Conservation (phyloP, 1,139 yeast genomes). For the Candida mesenterica region DNA sequence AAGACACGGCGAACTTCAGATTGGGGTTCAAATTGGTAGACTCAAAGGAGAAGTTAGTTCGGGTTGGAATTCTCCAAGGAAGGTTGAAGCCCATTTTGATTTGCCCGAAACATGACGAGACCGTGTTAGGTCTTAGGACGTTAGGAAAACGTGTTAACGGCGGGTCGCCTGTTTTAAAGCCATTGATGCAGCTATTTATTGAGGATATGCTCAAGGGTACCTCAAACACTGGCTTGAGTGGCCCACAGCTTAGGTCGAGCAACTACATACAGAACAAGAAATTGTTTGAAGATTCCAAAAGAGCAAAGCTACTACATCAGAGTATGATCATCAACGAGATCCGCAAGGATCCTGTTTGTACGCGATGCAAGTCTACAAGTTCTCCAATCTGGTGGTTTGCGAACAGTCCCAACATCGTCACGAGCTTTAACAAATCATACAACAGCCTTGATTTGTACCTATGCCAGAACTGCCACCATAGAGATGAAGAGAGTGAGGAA, state of each 20-base stretch:
- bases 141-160: slow-evolving; percentile 35
- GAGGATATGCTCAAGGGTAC: slow-evolving; percentile 37
- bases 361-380: slow-evolving; percentile 23
- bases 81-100: slow-evolving; percentile 40
- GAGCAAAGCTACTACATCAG: slow-evolving; percentile 4
- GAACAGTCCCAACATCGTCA: slow-evolving; percentile 7
- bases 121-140: slow-evolving; percentile 23
- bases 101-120: slow-evolving; percentile 40
- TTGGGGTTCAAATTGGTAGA: slow-evolving; percentile 46
- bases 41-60: slow-evolving; percentile 21
- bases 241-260: slow-evolving; percentile 34
- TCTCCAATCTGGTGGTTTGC: slow-evolving; percentile 45
- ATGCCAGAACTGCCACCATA: slow-evolving; percentile 38
- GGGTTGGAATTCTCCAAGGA: slow-evolving; percentile 35
- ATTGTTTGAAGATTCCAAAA: slow-evolving; percentile 13
- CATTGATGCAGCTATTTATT: slow-evolving; percentile 42
- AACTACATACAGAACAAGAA: slow-evolving; percentile 27
- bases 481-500: slow-evolving; percentile 11
- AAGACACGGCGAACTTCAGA: slow-evolving; percentile 40
- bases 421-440: slow-evolving; percentile 6
- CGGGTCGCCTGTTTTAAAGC: slow-evolving; percentile 22
- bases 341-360: slow-evolving; percentile 16
- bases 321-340: slow-evolving; percentile 9
- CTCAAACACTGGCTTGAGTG: slow-evolving; percentile 17
- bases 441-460: slow-evolving; percentile 11